Evolutionary conservation across 1,284 basidiomycete genomes (phyloP).

Genomic region (Ustilago tritici): DNA sequence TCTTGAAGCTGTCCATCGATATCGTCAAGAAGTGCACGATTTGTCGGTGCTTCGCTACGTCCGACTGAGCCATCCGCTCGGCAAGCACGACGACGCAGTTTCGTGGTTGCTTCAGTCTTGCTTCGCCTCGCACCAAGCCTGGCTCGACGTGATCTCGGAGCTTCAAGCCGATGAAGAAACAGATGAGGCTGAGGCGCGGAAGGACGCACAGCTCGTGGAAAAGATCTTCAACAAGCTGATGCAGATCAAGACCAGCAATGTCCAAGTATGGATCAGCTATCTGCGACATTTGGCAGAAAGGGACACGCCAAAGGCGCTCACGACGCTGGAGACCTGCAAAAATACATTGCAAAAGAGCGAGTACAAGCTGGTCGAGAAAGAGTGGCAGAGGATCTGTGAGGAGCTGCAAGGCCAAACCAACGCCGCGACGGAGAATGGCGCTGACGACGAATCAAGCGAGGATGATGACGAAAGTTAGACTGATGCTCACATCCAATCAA

Average conservation of each 20-base stretch:
- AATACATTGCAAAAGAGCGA: conserved; percentile 24
- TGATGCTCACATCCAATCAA: background rate
- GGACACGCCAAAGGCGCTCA: conserved; percentile 29
- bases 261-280: conserved; percentile 36
- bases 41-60: conserved; percentile 39
- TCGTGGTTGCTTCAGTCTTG: conserved; percentile 36
- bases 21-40: conserved; percentile 44
- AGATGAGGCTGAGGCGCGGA: background rate
- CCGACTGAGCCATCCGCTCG: conserved; percentile 23
- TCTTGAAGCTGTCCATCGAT: conserved; percentile 31
- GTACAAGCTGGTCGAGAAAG: conserved; percentile 33
- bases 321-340: conserved; percentile 20
- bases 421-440: background rate
- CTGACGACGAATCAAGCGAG: background rate
- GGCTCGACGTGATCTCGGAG: conserved; percentile 26
- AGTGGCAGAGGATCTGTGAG: conserved; percentile 43
- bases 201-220: conserved; percentile 18
- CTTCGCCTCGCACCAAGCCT: conserved; percentile 28
- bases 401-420: conserved; percentile 7
- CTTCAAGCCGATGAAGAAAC: background rate
- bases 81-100: conserved; percentile 21
- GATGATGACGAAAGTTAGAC: background rate
- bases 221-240: conserved; percentile 34
- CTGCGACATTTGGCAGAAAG: conserved; percentile 18
- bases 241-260: conserved; percentile 26